These are phyloP conservation scores for Fusarium subglutinans DNA, from an alignment of 2,329 filamentous ascomycete genomes.

Conservation along the genomic window DNA sequence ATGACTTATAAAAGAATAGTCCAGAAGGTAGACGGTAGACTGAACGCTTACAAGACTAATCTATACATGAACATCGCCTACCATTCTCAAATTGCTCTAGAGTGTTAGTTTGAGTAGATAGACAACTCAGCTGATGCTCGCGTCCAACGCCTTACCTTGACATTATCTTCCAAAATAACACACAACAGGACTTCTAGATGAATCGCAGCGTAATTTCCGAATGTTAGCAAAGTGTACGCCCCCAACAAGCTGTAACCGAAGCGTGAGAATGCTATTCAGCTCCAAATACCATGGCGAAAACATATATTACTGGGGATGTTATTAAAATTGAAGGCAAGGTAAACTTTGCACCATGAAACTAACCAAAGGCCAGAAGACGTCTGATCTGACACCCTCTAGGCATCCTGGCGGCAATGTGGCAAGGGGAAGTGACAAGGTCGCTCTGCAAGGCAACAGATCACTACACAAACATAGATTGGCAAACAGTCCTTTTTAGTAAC, in stretches of 20 bases:
- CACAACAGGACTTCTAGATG: no score
- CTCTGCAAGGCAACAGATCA: neutral
- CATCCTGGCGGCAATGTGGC: neutral
- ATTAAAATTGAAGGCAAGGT: neutral
- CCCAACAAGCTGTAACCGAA: neutral
- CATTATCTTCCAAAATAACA: neutral
- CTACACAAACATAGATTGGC: neutral
- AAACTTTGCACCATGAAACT: accelerated
- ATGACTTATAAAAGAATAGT: neutral
- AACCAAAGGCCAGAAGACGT: accelerated
- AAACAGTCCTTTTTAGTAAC: no score
- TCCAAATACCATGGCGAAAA: no score
- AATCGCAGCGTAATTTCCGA: accelerated
- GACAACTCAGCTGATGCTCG: neutral
- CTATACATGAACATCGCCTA: no score
- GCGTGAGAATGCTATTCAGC: neutral
- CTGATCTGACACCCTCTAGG: accelerated
- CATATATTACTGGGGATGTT: accelerated
- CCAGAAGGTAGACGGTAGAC: neutral
- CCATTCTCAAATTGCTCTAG: neutral
- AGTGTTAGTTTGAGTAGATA: neutral
- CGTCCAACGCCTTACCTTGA: neutral
- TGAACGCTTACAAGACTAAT: no score
- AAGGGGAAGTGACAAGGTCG: no score
- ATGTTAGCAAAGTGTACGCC: neutral